Evolutionary conservation across 768 basidiomycete genomes (phyloP), one percentile per base, ranked within the genome.

Genomic region (Russula compacta): DNA sequence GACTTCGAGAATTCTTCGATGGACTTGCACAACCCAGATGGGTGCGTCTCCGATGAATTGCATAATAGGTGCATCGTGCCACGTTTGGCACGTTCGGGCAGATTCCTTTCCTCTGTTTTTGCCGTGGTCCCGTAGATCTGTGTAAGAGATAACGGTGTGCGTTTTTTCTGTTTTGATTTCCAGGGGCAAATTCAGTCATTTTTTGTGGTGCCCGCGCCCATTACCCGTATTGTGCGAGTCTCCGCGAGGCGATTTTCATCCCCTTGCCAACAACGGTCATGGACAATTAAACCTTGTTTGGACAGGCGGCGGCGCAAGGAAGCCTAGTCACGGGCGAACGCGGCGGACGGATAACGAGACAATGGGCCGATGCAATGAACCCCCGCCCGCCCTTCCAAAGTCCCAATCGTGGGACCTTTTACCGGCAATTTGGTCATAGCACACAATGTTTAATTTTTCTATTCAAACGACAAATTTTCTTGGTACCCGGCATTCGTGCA

Each of bases 231-330:
- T 29, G 24, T 29, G 3, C 24, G 24, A 29, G 24, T 3, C 24
- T 29, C n/a, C 46, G 10, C 19, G 21, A 17, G 21, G 21, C n/a
- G 14, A 11, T 49, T 40, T 6, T 24, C 44, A 57, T 61, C 56
- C 15, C 60, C 56, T 57, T 61, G 60, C 56, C 60, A 61, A 61
- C 60, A 57, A 57, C 44, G 29, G n/a, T 29, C 24, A 29, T 24
- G 42, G 40, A 39, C 53, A 61, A 61, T 61, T 61, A 57, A 57
- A 42, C 60, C 60, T 47, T 47, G 60, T 61, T 61, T 35, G 60
- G 56, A 53, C 50, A 17, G 50, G 35, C 39, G 54, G 49, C 36
- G 43, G 35, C 17, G 47, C 9, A 9, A 4, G 36, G 10, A 7
- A 51, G 35, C 11, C 11, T 24, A 29, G 42, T 35, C 29, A 36